Conservation (phyloP, 106 monocot genomes). For the Platanthera zijinensis region DNA sequence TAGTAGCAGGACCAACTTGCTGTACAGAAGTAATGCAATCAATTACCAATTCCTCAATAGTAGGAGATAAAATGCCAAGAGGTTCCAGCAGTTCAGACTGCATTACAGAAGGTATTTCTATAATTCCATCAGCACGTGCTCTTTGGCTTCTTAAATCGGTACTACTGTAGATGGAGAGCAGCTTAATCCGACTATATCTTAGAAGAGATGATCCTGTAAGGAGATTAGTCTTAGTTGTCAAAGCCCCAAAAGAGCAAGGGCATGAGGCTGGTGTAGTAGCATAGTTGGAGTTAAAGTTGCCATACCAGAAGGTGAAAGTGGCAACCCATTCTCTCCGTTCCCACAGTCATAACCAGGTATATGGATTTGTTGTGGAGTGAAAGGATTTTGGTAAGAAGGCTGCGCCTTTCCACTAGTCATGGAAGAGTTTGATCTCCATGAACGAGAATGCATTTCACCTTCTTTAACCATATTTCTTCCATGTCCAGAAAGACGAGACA, state of each 20-base stretch:
- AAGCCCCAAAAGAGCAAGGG: slow-evolving; percentile 18
- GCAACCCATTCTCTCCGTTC: slow-evolving; percentile 46
- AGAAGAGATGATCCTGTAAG: slow-evolving; percentile 27
- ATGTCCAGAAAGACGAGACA: slow-evolving; percentile 22
- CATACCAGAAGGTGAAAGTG: slow-evolving; percentile 37
- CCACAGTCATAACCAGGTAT: slow-evolving; percentile 52
- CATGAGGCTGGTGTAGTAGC: slow-evolving; percentile 16
- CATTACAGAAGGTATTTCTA: slow-evolving; percentile 61
- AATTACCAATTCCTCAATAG: slow-evolving; percentile 75
- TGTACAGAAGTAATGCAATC: not conserved
- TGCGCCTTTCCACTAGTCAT: slow-evolving; percentile 60
- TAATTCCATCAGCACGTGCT: slow-evolving; percentile 26
- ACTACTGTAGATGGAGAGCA: slow-evolving; percentile 78
- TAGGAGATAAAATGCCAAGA: slow-evolving; percentile 63
- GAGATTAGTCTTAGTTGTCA: slow-evolving; percentile 37
- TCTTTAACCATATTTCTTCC: slow-evolving; percentile 67
- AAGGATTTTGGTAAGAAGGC: slow-evolving; percentile 20
- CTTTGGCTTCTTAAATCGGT: slow-evolving; percentile 44
- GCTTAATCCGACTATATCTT: slow-evolving; percentile 77
- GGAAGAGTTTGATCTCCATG: slow-evolving; percentile 67
- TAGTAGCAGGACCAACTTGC: not conserved
- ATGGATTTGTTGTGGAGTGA: slow-evolving; percentile 25
- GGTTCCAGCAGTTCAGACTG: slow-evolving; percentile 55
- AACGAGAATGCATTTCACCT: slow-evolving; percentile 50
- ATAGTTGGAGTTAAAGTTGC: slow-evolving; percentile 23